phyloP scores from a whole-genome alignment of 768 basidiomycete species.

The Mycena latifolia region DNA sequence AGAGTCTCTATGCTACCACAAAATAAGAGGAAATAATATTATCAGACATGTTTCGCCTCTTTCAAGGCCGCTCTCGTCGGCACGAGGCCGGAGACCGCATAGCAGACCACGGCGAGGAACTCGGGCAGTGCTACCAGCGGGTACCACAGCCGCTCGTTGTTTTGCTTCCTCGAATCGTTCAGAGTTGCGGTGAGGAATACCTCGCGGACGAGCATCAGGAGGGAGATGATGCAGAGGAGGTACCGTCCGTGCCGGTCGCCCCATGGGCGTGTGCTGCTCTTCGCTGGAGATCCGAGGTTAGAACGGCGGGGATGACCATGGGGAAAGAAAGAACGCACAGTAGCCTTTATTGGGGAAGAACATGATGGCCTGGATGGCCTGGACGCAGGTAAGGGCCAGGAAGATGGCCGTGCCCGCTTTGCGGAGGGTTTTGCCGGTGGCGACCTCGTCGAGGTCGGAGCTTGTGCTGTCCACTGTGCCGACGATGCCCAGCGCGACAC shows the following conservation, averaged over 20 bases:
- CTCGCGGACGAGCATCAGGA: constrained; percentile 55
- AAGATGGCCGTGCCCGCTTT: constrained; percentile 51
- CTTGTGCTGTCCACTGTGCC: constrained; percentile 39
- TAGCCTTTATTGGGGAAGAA: neutral
- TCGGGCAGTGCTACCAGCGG: constrained; percentile 55
- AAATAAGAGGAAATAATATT: neutral
- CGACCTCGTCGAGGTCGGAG: constrained; percentile 27
- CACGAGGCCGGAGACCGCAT: constrained; percentile 13
- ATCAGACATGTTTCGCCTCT: neutral
- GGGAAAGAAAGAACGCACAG: constrained; percentile 1
- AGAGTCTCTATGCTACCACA: neutral
- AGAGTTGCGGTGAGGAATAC: constrained; percentile 50
- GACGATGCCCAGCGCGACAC: constrained; percentile 50
- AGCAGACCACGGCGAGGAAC: constrained; percentile 47
- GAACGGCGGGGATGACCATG: neutral
- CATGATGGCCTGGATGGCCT: constrained; percentile 43
- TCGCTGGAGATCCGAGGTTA: constrained; percentile 15
- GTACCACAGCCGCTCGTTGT: constrained; percentile 56
- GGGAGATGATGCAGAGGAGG: constrained; percentile 49
- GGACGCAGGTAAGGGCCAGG: constrained; percentile 49
- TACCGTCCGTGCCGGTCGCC: constrained; percentile 45
- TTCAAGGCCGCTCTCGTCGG: too few species aligned
- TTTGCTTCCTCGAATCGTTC: constrained; percentile 38
- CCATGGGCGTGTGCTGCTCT: constrained; percentile 26
- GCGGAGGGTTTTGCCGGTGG: constrained; percentile 41